These are phyloP conservation scores for Globisporangium splendens DNA, from an alignment of 352 stramenopile species.

Conservation along the genomic window DNA sequence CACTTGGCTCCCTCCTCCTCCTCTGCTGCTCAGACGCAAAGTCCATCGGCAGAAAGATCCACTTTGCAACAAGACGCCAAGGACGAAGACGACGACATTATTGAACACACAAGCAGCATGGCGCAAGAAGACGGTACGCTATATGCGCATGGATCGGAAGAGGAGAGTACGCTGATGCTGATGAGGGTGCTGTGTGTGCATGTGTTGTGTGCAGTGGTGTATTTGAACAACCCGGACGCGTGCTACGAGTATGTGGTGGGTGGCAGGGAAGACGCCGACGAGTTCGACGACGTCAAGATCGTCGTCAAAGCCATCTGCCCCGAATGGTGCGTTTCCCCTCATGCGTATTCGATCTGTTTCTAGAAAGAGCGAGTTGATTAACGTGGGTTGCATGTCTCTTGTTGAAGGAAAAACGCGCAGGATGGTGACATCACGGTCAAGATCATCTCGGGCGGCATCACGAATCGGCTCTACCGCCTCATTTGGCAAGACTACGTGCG, in stretches of 20 bases:
- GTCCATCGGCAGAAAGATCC: constrained; percentile 3
- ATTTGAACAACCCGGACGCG: constrained; percentile 77
- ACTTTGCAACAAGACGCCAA: constrained; percentile 13
- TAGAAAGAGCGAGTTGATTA: background rate
- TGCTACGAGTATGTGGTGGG: constrained; percentile 74
- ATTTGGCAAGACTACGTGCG: constrained; percentile 54
- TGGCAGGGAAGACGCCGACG: constrained; percentile 50
- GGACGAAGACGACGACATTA: constrained; percentile 11
- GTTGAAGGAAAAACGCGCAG: constrained; percentile 38
- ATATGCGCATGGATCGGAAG: background rate
- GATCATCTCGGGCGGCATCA: constrained; percentile 90
- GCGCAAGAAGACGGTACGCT: constrained; percentile 7
- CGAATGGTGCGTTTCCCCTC: constrained; percentile 36
- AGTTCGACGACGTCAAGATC: constrained; percentile 81
- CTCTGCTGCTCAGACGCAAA: too few relatives aligned
- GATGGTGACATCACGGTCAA: constrained; percentile 76
- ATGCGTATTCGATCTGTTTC: background rate
- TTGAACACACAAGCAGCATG: constrained; percentile 2
- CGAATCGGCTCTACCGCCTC: constrained; percentile 90
- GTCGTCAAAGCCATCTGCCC: constrained; percentile 65
- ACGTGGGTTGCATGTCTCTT: background rate
- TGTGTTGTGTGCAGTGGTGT: constrained; percentile 40
- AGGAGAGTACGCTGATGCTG: background rate
- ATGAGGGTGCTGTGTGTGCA: background rate
- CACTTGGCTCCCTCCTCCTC: background rate